These are phyloP conservation scores for Capsaspora owczarzaki DNA, from an alignment of 78 protist genomes.

Conservation along the genomic window DNA sequence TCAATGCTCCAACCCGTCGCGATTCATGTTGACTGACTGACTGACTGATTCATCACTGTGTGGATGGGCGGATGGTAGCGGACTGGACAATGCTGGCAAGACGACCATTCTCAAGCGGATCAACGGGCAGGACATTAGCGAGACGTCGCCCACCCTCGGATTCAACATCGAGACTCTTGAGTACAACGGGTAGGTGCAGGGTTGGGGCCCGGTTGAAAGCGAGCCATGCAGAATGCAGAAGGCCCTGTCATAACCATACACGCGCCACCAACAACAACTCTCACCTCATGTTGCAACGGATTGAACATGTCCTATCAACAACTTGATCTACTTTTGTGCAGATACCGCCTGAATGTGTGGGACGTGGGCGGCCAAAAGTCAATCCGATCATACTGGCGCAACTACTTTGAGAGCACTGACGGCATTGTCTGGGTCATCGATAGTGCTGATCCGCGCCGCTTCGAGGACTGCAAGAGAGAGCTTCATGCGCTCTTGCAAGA, in stretches of 20 bases:
- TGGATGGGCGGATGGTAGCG: too few relatives aligned
- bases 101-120: constrained; percentile 91
- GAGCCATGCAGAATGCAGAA: too few relatives aligned
- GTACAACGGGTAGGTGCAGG: constrained; percentile 45
- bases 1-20: too few relatives aligned
- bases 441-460: constrained; percentile 75
- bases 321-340: too few relatives aligned
- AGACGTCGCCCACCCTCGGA: constrained; percentile 94
- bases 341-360: constrained; percentile 94
- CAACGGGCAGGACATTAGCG: constrained; percentile 80
- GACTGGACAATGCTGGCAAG: constrained; percentile 98
- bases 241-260: too few relatives aligned
- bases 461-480: constrained; percentile 72
- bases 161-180: constrained; percentile 88
- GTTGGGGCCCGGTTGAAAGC: not conserved
- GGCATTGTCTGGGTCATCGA: constrained; percentile 98
- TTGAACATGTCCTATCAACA: too few relatives aligned
- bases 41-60: too few relatives aligned
- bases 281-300: too few relatives aligned
- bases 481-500: constrained; percentile 64
- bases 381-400: constrained; percentile 96
- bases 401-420: constrained; percentile 93
- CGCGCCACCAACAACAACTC: too few relatives aligned
- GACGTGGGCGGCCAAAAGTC: constrained; percentile 99
- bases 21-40: too few relatives aligned